These are phyloP conservation scores for Podospora bellae-mahoneyi DNA, from an alignment of 495 filamentous ascomycete species.

Conservation along the genomic window DNA sequence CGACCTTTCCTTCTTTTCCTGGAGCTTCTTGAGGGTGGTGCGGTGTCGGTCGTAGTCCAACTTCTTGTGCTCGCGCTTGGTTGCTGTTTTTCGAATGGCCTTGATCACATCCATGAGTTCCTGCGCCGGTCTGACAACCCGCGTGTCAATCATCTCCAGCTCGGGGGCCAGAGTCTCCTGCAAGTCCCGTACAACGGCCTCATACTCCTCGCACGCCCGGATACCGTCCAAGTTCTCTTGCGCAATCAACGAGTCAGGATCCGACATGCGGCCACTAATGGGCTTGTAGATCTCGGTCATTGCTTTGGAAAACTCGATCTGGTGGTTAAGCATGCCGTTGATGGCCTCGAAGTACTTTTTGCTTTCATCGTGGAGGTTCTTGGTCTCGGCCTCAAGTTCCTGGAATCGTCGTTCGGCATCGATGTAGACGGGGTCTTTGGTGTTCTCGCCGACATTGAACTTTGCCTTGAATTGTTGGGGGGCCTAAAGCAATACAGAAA, in stretches of 20 bases:
- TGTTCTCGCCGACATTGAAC: conserved; percentile 92
- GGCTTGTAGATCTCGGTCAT: conserved; percentile 97
- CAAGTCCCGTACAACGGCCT: conserved; percentile 83
- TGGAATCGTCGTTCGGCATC: conserved; percentile 93
- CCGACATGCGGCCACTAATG: conserved; percentile 91
- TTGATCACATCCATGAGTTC: conserved; percentile 95
- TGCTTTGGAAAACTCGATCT: conserved; percentile 97
- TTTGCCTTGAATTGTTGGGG: conserved; percentile 86
- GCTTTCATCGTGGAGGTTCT: conserved; percentile 91
- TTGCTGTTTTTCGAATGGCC: conserved; percentile 79
- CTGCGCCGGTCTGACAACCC: conserved; percentile 90
- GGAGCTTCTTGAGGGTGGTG: conserved; percentile 80
- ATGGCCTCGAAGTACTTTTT: conserved; percentile 96
- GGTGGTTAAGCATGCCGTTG: conserved; percentile 95
- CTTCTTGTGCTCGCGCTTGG: conserved; percentile 95
- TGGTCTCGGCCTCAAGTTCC: conserved; percentile 93
- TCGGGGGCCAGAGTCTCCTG: conserved; percentile 86
- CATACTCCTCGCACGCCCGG: conserved; percentile 92
- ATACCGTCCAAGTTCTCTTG: conserved; percentile 96
- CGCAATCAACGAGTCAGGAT: conserved; percentile 74
- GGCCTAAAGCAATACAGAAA: conserved; percentile 50
- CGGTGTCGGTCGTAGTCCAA: conserved; percentile 90
- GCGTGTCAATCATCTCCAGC: conserved; percentile 93
- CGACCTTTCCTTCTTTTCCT: conserved; percentile 96
- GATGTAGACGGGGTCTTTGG: conserved; percentile 89